Base-by-base conservation (phyloP, 257 asterid genomes). In the Forsythia suspensa region DNA sequence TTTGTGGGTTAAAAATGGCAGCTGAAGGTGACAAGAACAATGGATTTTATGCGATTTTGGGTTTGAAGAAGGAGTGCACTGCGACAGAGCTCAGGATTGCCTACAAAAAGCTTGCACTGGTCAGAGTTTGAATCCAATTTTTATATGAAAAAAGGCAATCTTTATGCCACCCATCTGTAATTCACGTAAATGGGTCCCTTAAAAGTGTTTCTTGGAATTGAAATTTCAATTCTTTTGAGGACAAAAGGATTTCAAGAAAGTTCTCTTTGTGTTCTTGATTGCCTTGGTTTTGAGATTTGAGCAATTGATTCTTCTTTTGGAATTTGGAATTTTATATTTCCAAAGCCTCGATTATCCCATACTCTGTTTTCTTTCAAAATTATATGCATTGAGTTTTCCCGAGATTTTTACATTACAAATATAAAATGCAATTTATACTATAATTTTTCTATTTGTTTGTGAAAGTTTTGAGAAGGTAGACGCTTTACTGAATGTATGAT, bases 41-140 rank as follows among this genome's bases (percentile, higher is more conserved):
- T 38, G 96, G 89, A 85, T 92, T 86, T 86, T 94, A 91, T 80
- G 88, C 72, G 8, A 90, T 94, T 71, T 81, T 94, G 86, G 98
- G 90, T 29, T 79, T 94, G 93, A 83, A 86, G 79, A 94, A 87
- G 85, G 96, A 91, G 86, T 91, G 97, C 89, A 79, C 90, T 4
- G 74, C 82, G 13, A 55, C 83, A 4, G 98, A 94, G 76, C 92
- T 92, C 39, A 92, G 86, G 80, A 82, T 68, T 84, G 94, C 97
- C 41, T 92, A 92, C 90, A 92, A 87, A 91, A 92, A 88, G 79
- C 96, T 94, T 79, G 98, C 98, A 29, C 71, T 92, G 98, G 98
- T 94, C 71, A 83, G 91, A 72, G 29, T 84, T 80, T 65, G 46
- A 39, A 8, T 0, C 21, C 5, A 13, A 10, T n/a, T 67, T 6